A percentile compares a stretch with the other conserved stretches of the same genome.
These are phyloP conservation scores for Biancaea sappan DNA, from an alignment of 306 rosid genomes.

Conservation along the genomic window DNA sequence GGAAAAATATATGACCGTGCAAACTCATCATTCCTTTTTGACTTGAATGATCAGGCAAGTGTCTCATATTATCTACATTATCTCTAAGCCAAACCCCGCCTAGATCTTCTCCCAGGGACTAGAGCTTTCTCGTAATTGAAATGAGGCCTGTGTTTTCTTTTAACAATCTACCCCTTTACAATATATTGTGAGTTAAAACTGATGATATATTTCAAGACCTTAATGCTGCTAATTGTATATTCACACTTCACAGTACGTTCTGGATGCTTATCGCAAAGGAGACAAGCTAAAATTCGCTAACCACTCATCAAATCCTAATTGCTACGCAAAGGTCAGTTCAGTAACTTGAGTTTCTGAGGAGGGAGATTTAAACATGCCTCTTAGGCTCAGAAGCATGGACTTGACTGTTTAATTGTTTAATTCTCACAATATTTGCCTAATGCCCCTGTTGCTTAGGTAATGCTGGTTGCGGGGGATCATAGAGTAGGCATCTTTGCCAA, in stretches of 20 bases:
- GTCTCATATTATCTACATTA: constrained; percentile 19
- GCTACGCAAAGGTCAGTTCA: constrained; percentile 81
- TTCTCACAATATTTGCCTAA: constrained; percentile 24
- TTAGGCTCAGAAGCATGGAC: not conserved
- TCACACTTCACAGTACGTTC: constrained; percentile 83
- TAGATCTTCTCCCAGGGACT: constrained; percentile 5
- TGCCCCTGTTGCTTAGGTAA: constrained; percentile 60
- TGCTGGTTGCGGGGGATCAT: constrained; percentile 97
- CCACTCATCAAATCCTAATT: constrained; percentile 95
- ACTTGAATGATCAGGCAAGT: constrained; percentile 96
- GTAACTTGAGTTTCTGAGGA: constrained; percentile 22
- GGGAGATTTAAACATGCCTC: not conserved
- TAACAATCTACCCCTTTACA: constrained; percentile 2
- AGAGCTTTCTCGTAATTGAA: constrained; percentile 9
- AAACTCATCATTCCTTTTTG: constrained; percentile 95
- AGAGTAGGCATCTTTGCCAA: constrained; percentile 96
- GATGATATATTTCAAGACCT: constrained; percentile 23
- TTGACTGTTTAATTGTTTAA: constrained; percentile 29
- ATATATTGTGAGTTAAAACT: constrained; percentile 18
- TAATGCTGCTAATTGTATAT: constrained; percentile 33
- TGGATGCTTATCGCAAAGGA: constrained; percentile 97
- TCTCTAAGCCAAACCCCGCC: not conserved
- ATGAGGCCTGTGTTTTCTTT: constrained; percentile 7
- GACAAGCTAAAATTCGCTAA: constrained; percentile 97
- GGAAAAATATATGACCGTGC: constrained; percentile 98